Evolutionary conservation across 345 rosid genomes (phyloP), one percentile per base, ranked within the genome.

Genomic region (Salix brachista): DNA sequence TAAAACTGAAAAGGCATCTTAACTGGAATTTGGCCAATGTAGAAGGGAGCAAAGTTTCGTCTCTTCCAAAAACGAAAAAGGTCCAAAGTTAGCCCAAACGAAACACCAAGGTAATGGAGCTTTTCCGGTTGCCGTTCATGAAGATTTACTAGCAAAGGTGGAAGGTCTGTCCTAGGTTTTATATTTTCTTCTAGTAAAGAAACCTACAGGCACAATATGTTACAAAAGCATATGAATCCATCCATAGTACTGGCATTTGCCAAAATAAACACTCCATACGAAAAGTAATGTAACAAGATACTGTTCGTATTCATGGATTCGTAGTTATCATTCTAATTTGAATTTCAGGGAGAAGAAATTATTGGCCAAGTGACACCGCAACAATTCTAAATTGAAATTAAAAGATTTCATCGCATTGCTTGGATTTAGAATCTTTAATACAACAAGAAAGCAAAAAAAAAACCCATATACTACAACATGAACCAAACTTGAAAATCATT

Each of bases 21-120:
- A 92, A 96, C 99, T 90, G 97, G 90, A 79, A 87, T 84, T 71
- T 90, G 94, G 84, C 95, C 89, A 69, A 96, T 82, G 80, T 91
- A 96, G 85, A 96, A 96, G 6, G 99, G 99, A 67, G 91, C 89
- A 86, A 96, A 96, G 75, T 86, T 92, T 80, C 84, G 97, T 77
- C 86, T 93, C 87, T 92, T 86, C 99, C 99, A 96, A 72, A 96
- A 96, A 75, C 97, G 97, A 65, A 91, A 88, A 72, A 96, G 98
- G 80, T 92, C 99, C 85, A 92, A 81, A 46, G 98, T 96, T 75
- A 96, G 97, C 83, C 99, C 99, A 85, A 96, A 96, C 71, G 99
- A 96, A 73, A 93, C 99, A 82, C 93, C 99, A 41, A 96, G 78
- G 78, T 93, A 96, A 81, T 96, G 90, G 37, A 96, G 96, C 79